Evolutionary conservation across 2,329 filamentous ascomycete genomes (phyloP).

Genomic region (Sphaerostilbella broomeana): DNA sequence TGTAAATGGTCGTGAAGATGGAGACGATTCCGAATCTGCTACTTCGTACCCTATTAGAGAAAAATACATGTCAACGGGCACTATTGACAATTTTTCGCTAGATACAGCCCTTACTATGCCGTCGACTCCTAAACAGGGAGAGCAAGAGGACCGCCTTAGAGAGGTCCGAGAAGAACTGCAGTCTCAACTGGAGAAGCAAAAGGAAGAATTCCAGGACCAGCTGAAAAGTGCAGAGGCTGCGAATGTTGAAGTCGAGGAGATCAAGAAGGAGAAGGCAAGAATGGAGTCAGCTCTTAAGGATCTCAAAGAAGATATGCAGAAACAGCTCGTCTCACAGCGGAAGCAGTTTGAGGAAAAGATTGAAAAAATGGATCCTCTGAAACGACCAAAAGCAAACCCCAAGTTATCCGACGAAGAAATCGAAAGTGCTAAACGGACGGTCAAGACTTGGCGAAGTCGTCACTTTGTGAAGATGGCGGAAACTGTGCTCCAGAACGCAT

Average conservation of each 20-base stretch:
- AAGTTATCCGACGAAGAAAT: constrained; percentile 67
- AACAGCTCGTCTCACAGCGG: constrained; percentile 75
- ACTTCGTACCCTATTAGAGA: constrained; percentile 84
- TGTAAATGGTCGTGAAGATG: constrained; percentile 66
- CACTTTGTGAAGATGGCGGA: constrained; percentile 94
- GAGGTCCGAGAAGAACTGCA: constrained; percentile 79
- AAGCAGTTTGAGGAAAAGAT: constrained; percentile 80
- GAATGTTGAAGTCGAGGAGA: constrained; percentile 73
- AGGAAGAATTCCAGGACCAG: constrained; percentile 73
- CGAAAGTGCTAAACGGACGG: constrained; percentile 57
- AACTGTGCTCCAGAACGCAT: constrained; percentile 78
- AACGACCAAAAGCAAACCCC: constrained; percentile 53
- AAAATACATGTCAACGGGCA: constrained; percentile 92
- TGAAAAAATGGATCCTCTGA: constrained; percentile 63
- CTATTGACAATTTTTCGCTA: constrained; percentile 90
- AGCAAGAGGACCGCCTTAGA: constrained; percentile 67
- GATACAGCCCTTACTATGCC: constrained; percentile 93
- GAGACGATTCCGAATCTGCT: constrained; percentile 84
- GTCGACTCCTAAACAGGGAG: constrained; percentile 75
- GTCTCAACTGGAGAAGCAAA: constrained; percentile 72
- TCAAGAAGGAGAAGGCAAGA: constrained; percentile 70
- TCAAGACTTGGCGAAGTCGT: constrained; percentile 72
- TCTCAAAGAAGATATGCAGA: constrained; percentile 83
- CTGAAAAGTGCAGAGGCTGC: constrained; percentile 68
- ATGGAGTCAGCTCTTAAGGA: constrained; percentile 78